phyloP scores from a whole-genome alignment of 176 grass and related monocot species.

The Rhipidocladum racemiflorum region DNA sequence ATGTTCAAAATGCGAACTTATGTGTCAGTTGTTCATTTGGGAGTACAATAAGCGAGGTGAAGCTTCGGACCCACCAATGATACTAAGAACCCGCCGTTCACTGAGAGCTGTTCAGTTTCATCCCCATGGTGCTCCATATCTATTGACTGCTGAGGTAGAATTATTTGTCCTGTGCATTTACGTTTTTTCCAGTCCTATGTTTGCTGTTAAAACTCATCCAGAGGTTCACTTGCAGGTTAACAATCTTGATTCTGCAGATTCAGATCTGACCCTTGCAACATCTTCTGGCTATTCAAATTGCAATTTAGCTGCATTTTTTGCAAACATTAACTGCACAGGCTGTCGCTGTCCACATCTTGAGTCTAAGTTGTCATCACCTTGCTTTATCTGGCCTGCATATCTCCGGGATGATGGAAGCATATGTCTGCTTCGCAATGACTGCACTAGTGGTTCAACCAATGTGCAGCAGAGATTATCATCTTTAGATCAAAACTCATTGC shows the following conservation, averaged over 20 bases:
- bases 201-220: constrained; percentile 23
- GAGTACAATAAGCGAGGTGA: constrained; percentile 88
- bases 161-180: constrained; percentile 11
- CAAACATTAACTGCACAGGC: constrained; percentile 58
- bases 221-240: constrained; percentile 62
- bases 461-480: constrained; percentile 44
- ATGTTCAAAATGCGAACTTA: constrained; percentile 11
- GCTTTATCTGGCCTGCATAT: constrained; percentile 51
- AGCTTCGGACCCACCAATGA: constrained; percentile 53
- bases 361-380: constrained; percentile 35
- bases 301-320: constrained; percentile 62
- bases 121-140: constrained; percentile 81
- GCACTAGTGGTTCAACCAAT: constrained; percentile 33
- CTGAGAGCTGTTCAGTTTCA: constrained; percentile 99
- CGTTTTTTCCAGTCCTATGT: constrained; percentile 18
- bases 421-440: constrained; percentile 45
- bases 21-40: constrained; percentile 89
- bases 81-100: constrained; percentile 91
- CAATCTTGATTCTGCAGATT: constrained; percentile 85
- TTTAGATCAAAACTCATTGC: constrained; percentile 26
- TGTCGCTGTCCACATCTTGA: constrained; percentile 46
- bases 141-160: constrained; percentile 91
- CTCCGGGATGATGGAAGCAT: constrained; percentile 48
- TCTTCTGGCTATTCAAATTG: constrained; percentile 94
- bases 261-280: constrained; percentile 72